Evolutionary conservation across 2,329 filamentous ascomycete species (phyloP).

Genomic region (Cercospora sp.): DNA sequence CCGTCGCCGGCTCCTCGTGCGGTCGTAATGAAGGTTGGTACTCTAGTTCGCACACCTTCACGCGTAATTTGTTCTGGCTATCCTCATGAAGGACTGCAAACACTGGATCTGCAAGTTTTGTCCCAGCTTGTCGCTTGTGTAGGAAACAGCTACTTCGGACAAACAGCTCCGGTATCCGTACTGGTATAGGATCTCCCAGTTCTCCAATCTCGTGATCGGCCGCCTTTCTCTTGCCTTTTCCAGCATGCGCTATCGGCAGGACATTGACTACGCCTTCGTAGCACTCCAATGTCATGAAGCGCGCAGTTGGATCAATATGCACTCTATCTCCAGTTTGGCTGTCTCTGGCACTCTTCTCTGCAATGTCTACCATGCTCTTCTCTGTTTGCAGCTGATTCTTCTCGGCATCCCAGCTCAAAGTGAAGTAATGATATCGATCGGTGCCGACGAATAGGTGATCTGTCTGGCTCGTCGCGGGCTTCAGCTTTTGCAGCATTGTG

Average conservation of each 20-base stretch:
- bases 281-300: conserved; percentile 65
- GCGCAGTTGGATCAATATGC: conserved; percentile 76
- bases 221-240: conserved; percentile 48
- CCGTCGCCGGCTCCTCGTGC: conserved; percentile 49
- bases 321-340: conserved; percentile 81
- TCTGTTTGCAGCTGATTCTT: conserved; percentile 56
- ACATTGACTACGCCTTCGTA: conserved; percentile 69
- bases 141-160: conserved; percentile 67
- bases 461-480: conserved; percentile 69
- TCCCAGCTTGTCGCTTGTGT: conserved; percentile 49
- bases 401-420: conserved; percentile 73
- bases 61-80: conserved; percentile 54
- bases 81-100: conserved; percentile 67
- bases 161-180: conserved; percentile 65
- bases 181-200: conserved; percentile 61
- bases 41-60: conserved; percentile 57
- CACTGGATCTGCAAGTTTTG: conserved; percentile 54
- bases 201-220: conserved; percentile 54
- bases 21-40: conserved; percentile 49
- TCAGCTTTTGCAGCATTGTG: conserved; percentile 77
- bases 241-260: conserved; percentile 58
- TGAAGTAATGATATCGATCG: conserved; percentile 87
- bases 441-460: conserved; percentile 93
- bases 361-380: conserved; percentile 60
- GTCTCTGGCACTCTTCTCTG: conserved; percentile 65